Evolutionary conservation across 208 protist species (phyloP), one percentile per base, ranked within the genome.

Genomic region (Crithidia acanthocephali): DNA sequence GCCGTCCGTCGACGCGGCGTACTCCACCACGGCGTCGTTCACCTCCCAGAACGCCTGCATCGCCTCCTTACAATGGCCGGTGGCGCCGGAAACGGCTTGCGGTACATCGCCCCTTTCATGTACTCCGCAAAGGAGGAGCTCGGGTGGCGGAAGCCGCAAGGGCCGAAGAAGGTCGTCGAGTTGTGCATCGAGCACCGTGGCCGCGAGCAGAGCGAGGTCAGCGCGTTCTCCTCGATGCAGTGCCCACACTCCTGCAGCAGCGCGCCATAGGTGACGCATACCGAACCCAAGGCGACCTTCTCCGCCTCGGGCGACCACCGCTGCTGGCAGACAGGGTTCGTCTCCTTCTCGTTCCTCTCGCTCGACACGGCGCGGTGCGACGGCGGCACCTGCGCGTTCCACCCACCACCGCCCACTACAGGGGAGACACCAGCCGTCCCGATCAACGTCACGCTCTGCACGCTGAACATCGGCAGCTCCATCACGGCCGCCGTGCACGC

Each of bases 381-480:
- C 40, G 58, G 25, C 33, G 65, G 60, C 30, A 66, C 42, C 25
- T n/a, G 32, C 25, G 72, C 77, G 53, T 70, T 59, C 78, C 77
- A 85, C 22, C 80, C 80, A 45, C 81, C 79, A 16, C 80, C 83
- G 30, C 80, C 82, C 16, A 84, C 74, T n/a, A 86, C 82, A 20
- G 86, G 86, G 15, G 83, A 88, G 32, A 85, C 77, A 6, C 83
- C 86, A 4, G 83, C 55, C 27, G 83, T 87, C 28, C 83, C 86
- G 40, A 88, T 70, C 32, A 81, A 78, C n/a, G 81, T 78, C 48
- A 88, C 74, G 28, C 71, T 80, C 56, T 74, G 65, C 25, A 85
- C 65, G 42, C 28, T n/a, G 55, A 84, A 85, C 74, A 79, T 80
- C 23, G 79, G 63, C 33, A 84, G 59, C 66, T 68, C 59, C 79